Evolutionary conservation across 305 asterid genomes (phyloP), one percentile per base, ranked within the genome.

Genomic region (Fraxinus sp.): DNA sequence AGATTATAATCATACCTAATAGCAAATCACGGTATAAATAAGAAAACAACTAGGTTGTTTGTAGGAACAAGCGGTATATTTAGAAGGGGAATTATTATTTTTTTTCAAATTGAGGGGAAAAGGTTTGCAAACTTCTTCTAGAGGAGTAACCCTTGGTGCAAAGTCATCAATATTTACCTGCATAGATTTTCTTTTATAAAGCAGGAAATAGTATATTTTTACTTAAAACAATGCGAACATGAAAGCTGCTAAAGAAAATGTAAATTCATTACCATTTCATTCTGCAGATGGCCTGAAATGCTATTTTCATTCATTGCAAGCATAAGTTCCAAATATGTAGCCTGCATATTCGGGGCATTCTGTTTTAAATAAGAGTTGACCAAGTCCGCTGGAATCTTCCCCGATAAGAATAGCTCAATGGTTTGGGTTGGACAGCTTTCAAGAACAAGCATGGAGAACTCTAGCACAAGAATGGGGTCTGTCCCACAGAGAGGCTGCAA

Each of bases 341-440:
- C 92, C 92, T 95, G 99, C 98, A 95, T 88, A 83, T 87, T 91
- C 37, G 99, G 97, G 84, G 98, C 98, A 89, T 97, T 96, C 91
- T 97, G 93, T 87, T 97, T 97, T 78, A 97, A 90, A 88, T 95
- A 95, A 75, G 98, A 91, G 87, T 94, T 95, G 83, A 95, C 98
- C 86, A 93, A 82, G 87, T 97, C 99, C 4, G 99, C 97, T 24
- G 97, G 98, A 92, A 97, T 91, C 84, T 93, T 97, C 83, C 99
- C 99, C 20, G 97, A 93, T 82, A 95, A 89, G 91, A 93, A 97
- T 80, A 97, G 95, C 84, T 95, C 97, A 79, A 97, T 97, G 77
- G 99, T 94, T 91, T 95, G 94, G 18, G 92, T 87, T 30, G 99
- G 97, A 85, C 98, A 95, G 83, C 92, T 97, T 85, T 95, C 98